These are phyloP conservation scores for Chaetomiaceae sp. DNA, from an alignment of 2,329 filamentous ascomycete species.

Conservation along the genomic window DNA sequence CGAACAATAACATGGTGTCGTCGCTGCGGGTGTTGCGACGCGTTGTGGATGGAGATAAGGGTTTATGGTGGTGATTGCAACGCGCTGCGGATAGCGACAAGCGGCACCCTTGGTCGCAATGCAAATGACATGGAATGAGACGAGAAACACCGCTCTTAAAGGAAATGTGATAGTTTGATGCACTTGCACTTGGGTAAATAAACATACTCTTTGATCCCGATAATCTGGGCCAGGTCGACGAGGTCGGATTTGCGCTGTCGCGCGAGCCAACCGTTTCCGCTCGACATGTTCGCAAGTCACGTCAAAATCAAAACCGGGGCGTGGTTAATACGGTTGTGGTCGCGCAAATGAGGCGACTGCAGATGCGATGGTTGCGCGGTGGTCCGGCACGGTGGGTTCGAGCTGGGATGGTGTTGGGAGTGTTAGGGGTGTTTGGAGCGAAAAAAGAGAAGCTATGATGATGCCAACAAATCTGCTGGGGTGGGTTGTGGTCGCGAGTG, in stretches of 20 bases:
- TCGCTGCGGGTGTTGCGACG: background rate
- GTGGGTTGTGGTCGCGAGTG: background rate
- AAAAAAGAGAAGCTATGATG: constrained; percentile 3
- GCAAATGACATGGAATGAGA: background rate
- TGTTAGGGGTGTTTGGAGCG: too few species aligned
- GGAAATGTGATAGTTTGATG: background rate
- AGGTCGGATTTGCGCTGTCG: constrained; percentile 80
- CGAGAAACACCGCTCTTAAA: background rate
- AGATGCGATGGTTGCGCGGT: constrained; percentile 23
- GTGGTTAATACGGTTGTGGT: constrained; percentile 28
- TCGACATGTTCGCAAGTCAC: constrained; percentile 21
- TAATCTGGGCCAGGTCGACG: constrained; percentile 63
- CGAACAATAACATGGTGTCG: background rate
- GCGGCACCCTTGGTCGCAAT: too few species aligned
- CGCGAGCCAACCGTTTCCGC: constrained; percentile 64
- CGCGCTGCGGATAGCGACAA: too few species aligned
- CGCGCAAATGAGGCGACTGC: constrained; percentile 32
- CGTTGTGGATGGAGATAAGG: background rate
- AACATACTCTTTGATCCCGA: constrained; percentile 69
- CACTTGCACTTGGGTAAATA: too few species aligned
- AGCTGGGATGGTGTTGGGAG: background rate
- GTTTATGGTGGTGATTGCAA: constrained; percentile 3
- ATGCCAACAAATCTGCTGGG: background rate
- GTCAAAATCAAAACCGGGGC: background rate
- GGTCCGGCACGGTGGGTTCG: background rate